Evolutionary conservation across 2,329 filamentous ascomycete species (phyloP).

Genomic region (Penicillium sclerotiorum): DNA sequence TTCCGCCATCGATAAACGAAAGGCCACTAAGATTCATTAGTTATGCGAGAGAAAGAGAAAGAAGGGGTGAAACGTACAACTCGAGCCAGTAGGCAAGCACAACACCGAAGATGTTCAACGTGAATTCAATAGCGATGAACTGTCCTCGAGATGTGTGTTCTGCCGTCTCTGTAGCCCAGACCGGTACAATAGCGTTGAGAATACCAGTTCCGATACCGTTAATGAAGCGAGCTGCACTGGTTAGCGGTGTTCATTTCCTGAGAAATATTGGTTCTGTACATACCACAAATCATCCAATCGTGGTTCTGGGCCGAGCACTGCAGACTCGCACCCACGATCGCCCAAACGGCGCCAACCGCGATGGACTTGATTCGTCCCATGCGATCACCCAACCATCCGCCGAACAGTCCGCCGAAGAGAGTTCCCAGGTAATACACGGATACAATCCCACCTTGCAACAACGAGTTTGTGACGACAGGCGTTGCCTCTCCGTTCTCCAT

Average conservation of each 20-base stretch:
- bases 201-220: constrained; percentile 71
- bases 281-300: constrained; percentile 70
- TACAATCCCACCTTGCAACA: constrained; percentile 67
- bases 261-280: constrained; percentile 23
- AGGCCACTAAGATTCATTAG: constrained; percentile 49
- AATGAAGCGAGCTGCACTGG: constrained; percentile 54
- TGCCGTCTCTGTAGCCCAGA: constrained; percentile 71
- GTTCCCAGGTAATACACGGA: constrained; percentile 63
- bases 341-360: constrained; percentile 60
- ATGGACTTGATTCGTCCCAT: constrained; percentile 67
- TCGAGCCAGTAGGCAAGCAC: constrained; percentile 64
- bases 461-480: constrained; percentile 60
- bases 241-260: constrained; percentile 2
- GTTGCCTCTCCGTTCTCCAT: constrained; percentile 45
- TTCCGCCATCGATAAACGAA: constrained; percentile 62
- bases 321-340: constrained; percentile 62
- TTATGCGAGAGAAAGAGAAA: neutral
- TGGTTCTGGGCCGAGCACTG: constrained; percentile 68
- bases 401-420: constrained; percentile 63
- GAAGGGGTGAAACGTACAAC: constrained; percentile 41
- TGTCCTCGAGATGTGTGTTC: constrained; percentile 69
- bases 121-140: constrained; percentile 73
- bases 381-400: constrained; percentile 66
- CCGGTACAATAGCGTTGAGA: constrained; percentile 69
- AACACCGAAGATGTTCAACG: constrained; percentile 71